Evolutionary conservation across 305 asterid species (phyloP).

Genomic region (Fraxinus baroniana): DNA sequence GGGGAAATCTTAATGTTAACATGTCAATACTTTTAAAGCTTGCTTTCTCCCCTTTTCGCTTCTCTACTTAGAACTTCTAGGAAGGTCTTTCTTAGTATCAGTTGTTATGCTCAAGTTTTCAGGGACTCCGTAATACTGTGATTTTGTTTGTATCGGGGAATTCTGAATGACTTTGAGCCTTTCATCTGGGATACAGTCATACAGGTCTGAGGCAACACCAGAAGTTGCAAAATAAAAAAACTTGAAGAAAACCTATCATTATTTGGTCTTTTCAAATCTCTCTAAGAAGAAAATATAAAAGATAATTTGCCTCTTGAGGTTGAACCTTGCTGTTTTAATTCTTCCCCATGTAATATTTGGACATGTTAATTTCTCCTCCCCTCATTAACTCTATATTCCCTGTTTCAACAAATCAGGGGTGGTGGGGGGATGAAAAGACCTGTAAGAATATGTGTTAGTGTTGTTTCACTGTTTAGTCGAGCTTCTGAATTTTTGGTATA

Average conservation of each 20-base stretch:
- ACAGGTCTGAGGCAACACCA: neutral
- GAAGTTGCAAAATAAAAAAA: neutral
- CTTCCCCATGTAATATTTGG: neutral
- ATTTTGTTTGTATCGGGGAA: neutral
- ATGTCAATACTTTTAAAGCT: neutral
- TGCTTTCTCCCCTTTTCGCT: neutral
- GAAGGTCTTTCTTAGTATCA: neutral
- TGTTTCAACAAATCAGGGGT: neutral
- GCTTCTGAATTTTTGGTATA: neutral
- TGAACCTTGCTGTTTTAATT: neutral
- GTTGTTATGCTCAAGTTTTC: neutral
- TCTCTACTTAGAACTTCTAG: neutral
- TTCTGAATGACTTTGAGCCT: neutral
- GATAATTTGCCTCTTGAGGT: neutral
- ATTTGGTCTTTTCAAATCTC: neutral
- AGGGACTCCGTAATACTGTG: neutral
- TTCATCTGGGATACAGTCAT: neutral
- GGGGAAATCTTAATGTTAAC: neutral
- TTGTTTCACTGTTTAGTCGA: neutral
- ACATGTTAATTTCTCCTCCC: neutral
- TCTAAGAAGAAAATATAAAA: neutral
- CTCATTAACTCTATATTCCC: neutral
- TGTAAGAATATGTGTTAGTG: neutral
- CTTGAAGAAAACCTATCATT: neutral
- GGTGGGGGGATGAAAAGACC: neutral